These are phyloP conservation scores for Saturnispora serradocipensis DNA, from an alignment of 805 yeast genomes.

Conservation along the genomic window DNA sequence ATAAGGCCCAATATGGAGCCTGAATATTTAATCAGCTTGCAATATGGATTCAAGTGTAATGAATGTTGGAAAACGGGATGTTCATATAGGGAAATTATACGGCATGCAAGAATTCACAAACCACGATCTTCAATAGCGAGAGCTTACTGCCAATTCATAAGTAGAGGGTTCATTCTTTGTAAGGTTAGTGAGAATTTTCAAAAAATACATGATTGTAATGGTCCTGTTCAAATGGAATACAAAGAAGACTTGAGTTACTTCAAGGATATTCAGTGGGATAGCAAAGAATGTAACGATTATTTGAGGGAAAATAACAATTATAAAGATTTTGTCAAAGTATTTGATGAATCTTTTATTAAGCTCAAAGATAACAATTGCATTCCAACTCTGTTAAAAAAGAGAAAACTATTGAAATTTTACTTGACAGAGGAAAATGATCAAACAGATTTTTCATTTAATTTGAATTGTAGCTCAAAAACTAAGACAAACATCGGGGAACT, in stretches of 20 bases:
- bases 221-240: background rate
- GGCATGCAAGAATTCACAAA: background rate
- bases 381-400: background rate
- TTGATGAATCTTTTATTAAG: background rate
- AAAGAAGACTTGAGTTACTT: slow-evolving; percentile 4
- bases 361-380: background rate
- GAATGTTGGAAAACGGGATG: slow-evolving; percentile 6
- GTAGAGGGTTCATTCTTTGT: slow-evolving; percentile 2
- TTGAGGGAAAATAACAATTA: background rate
- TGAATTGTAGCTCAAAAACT: background rate
- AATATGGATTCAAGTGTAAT: slow-evolving; percentile 8
- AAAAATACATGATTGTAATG: background rate
- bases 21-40: slow-evolving; percentile 7
- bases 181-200: background rate
- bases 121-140: background rate
- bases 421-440: slow-evolving; percentile 2
- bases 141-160: slow-evolving; percentile 2
- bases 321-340: background rate
- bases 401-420: slow-evolving; percentile 4
- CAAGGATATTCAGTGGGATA: background rate
- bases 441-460: background rate
- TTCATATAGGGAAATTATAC: background rate
- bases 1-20: slow-evolving; percentile 6
- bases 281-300: background rate
- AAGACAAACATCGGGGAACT: background rate